Percentiles rank a stretch among this genome's conserved stretches.
Evolutionary conservation across 768 basidiomycete genomes (phyloP).

Genomic region (Rhodotorula babjevae): DNA sequence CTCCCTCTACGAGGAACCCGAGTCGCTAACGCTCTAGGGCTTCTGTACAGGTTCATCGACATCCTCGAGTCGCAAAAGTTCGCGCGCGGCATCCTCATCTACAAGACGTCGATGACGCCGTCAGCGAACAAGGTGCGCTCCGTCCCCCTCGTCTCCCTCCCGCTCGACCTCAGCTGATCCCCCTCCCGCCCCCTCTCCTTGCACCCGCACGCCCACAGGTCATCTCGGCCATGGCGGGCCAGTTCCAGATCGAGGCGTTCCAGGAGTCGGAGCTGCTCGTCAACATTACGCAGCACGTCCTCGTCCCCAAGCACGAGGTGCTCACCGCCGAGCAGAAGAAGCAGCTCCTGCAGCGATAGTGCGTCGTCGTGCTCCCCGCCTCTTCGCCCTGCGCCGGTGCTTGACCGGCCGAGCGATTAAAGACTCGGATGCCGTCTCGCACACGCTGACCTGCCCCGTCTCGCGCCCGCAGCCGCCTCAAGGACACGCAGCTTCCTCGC

Average conservation of each 20-base stretch:
- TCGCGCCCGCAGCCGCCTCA: conserved; percentile 67
- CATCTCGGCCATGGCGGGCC: conserved; percentile 78
- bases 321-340: conserved; percentile 80
- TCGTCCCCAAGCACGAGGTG: conserved; percentile 90
- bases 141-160: neutral
- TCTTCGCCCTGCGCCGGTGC: neutral
- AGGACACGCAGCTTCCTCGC: conserved; percentile 94
- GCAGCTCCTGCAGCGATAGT: conserved; percentile 85
- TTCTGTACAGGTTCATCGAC: conserved; percentile 63
- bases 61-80: conserved; percentile 90
- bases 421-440: no score
- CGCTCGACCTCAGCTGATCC: neutral
- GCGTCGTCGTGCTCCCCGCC: conserved; percentile 47
- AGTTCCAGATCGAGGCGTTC: conserved; percentile 90
- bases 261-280: conserved; percentile 93
- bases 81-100: conserved; percentile 86
- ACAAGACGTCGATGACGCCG: conserved; percentile 92
- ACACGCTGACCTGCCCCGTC: neutral
- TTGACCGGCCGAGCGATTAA: neutral
- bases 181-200: neutral
- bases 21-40: neutral
- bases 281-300: conserved; percentile 91
- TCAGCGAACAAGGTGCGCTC: conserved; percentile 79
- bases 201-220: conserved; percentile 56
- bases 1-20: no score